Evolutionary conservation across 2,329 filamentous ascomycete genomes (phyloP).

Genomic region (Hypocreales sp.): DNA sequence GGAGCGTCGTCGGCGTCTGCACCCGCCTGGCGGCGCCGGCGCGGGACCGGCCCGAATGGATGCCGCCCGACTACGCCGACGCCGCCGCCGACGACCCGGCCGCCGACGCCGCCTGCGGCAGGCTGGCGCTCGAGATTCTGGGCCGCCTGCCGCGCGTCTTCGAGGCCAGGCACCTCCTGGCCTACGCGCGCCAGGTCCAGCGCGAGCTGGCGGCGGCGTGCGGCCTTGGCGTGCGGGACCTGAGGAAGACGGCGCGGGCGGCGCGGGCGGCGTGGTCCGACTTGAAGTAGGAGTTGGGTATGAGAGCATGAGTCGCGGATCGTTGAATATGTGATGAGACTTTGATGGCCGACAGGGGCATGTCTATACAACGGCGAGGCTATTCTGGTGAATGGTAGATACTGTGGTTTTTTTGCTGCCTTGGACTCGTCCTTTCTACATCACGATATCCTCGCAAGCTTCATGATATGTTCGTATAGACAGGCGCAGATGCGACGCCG

Average conservation of each 20-base stretch:
- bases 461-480: too few relatives aligned
- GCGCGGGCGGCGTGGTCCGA: constrained; percentile 34
- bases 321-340: too few relatives aligned
- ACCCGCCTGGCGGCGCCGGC: constrained; percentile 18
- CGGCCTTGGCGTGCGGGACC: constrained; percentile 36
- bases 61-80: constrained; percentile 12
- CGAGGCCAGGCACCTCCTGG: constrained; percentile 29
- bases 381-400: too few relatives aligned
- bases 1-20: constrained; percentile 30
- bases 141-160: constrained; percentile 29
- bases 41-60: constrained; percentile 11
- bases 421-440: too few relatives aligned
- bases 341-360: too few relatives aligned
- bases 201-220: constrained; percentile 33
- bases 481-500: too few relatives aligned
- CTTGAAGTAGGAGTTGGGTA: constrained; percentile 15
- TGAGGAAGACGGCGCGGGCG: constrained; percentile 31
- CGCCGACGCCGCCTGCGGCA: constrained; percentile 23
- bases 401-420: too few relatives aligned
- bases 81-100: constrained; percentile 5
- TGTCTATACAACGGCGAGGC: too few relatives aligned
- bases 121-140: constrained; percentile 30
- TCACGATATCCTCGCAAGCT: too few relatives aligned
- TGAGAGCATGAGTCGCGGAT: too few relatives aligned
- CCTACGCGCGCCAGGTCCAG: constrained; percentile 26